Percentiles rank a stretch among this genome's conserved stretches.
Conservation (phyloP, 768 basidiomycete species). For the Tylopilus plumbeoviolaceoides region DNA sequence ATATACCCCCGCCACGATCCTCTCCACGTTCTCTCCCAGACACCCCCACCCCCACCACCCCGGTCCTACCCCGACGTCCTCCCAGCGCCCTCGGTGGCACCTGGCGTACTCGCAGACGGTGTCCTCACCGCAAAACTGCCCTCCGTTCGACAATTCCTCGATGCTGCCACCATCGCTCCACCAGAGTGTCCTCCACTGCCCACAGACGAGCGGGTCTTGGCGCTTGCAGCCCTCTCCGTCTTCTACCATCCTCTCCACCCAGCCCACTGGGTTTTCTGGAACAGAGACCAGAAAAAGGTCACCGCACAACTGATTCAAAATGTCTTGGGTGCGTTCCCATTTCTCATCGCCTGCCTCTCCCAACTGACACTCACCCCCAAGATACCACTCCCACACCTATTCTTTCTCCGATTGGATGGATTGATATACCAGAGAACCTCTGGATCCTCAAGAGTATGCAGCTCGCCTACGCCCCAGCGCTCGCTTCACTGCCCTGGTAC, state of each 20-base stretch:
- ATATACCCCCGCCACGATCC: slow-evolving; percentile 33
- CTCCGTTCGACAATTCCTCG: slow-evolving; percentile 46
- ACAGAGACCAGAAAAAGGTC: slow-evolving; percentile 40
- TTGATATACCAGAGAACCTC: slow-evolving; percentile 31
- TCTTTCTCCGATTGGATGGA: slow-evolving; percentile 35
- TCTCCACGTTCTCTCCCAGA: slow-evolving; percentile 25
- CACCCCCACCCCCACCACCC: slow-evolving; percentile 14
- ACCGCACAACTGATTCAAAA: slow-evolving; percentile 53
- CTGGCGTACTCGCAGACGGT: slow-evolving; percentile 35
- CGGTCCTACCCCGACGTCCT: slow-evolving; percentile 19
- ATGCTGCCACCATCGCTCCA: slow-evolving; percentile 35
- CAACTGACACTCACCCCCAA: slow-evolving; percentile 11
- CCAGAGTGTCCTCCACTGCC: slow-evolving; percentile 38
- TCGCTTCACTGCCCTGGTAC: slow-evolving; percentile 27
- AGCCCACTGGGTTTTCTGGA: slow-evolving; percentile 66
- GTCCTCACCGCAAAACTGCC: slow-evolving; percentile 47
- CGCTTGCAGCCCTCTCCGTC: slow-evolving; percentile 58
- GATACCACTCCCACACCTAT: slow-evolving; percentile 30
- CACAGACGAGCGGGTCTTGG: slow-evolving; percentile 43
- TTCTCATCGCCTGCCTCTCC: background rate
- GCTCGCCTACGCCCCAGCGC: slow-evolving; percentile 24
- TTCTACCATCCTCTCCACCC: slow-evolving; percentile 51
- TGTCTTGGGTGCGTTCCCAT: slow-evolving; percentile 45
- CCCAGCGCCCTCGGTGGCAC: slow-evolving; percentile 28
- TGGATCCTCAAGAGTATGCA: slow-evolving; percentile 33